Evolutionary conservation across 2,329 filamentous ascomycete genomes (phyloP).

Genomic region (Colletotrichum filicis): DNA sequence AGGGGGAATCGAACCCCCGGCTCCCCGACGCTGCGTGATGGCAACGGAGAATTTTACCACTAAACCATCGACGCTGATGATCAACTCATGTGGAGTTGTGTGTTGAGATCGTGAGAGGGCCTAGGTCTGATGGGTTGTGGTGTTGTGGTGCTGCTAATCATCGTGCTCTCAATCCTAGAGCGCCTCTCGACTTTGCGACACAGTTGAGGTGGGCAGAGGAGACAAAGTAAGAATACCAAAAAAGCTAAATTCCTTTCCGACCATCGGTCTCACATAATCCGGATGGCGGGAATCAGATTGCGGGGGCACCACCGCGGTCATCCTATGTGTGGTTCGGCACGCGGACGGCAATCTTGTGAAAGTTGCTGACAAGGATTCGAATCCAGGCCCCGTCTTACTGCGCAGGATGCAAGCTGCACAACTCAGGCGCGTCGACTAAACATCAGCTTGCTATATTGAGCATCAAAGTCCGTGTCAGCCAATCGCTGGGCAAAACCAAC

Average conservation of each 20-base stretch:
- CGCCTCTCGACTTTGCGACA: not conserved
- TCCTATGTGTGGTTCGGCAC: not conserved
- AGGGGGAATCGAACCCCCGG: slow-evolving; percentile 34
- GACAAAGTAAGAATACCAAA: not conserved
- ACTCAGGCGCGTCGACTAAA: not conserved
- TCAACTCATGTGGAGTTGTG: not conserved
- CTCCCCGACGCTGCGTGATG: slow-evolving; percentile 31
- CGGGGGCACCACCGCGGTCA: not conserved
- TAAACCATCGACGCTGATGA: slow-evolving; percentile 32
- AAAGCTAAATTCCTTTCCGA: not conserved
- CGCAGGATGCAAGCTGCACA: slow-evolving; percentile 10
- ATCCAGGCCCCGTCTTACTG: not conserved
- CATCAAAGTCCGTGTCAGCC: not conserved
- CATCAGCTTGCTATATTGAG: slow-evolving; percentile 21
- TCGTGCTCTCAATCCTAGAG: not conserved
- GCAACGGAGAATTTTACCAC: slow-evolving; percentile 35
- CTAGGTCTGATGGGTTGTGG: not conserved
- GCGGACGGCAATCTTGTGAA: not conserved
- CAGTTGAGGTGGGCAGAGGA: not conserved
- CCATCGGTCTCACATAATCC: not conserved
- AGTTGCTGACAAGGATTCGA: slow-evolving; percentile 1
- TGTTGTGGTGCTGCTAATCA: not conserved
- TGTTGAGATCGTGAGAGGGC: fast-evolving
- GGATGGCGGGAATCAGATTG: not conserved
- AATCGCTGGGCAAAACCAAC: not conserved